Base-by-base conservation (phyloP, 1,284 basidiomycete genomes). In the Coniferiporia sulphurascens region DNA sequence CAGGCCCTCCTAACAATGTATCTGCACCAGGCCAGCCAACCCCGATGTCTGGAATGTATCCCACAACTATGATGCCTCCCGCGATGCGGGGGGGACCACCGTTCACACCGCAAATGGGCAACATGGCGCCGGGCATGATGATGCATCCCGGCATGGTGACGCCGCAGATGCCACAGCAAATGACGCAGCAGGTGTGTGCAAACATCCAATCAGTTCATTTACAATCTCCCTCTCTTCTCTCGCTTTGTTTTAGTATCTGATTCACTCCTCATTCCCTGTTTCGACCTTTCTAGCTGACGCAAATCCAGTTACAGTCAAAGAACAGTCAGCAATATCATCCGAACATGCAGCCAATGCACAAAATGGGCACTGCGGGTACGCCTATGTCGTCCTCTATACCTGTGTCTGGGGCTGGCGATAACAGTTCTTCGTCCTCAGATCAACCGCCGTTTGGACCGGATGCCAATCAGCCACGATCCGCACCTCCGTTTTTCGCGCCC, bases 361-460 rank as follows among this genome's bases (percentile, higher is more conserved):
- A 48, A 38, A 52, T 56, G 55, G 50, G 50, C 19, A 13, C 55
- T n/a, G 32, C 59, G 48, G 54, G 54, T 60, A 52, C 32, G 49
- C 15, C 51, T 21, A 38, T 52, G 48, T 27, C 48, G 35, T n/a
- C 48, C 17, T 51, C 55, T 46, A 45, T 52, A 27, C 27, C 49
- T 38, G 49, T 44, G 32, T 1, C 38, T 35, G 48, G 34, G 27
- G 38, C 53, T 21, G 58, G 53, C 36, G 58, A 55, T 49, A 56
- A 36, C 46, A 19, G 19, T 56, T 56, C 44, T 34, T 21, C 34
- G 21, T 53, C 48, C 19, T 21, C 59, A 56, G 50, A 52, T 52
- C 51, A 53, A 48, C n/a, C 35, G 27, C 41, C 48, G 34, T 56
- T 60, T 45, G 51, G 45, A 12, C 48, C 41, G 19, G 55, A 57